Base-by-base conservation (phyloP, 768 basidiomycete species). In the Gymnopilus junonius region DNA sequence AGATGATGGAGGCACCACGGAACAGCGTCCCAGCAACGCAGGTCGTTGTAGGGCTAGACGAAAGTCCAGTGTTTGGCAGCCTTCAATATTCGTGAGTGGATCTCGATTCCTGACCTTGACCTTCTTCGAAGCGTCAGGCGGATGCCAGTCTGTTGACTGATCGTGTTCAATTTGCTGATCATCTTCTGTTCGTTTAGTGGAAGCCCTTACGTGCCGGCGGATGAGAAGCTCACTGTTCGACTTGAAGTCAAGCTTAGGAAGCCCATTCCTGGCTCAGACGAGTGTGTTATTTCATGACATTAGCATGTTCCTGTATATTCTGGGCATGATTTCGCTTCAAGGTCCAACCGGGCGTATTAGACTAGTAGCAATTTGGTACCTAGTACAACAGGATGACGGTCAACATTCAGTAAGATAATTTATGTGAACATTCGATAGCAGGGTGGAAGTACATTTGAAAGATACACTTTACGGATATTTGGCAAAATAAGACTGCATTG, bases 181-280 rank as follows among this genome's bases (percentile, higher is more conserved):
- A 2, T 32, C 6, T 35, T 34, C 15, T 46, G 39, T 62, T 8
- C 7, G 8, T 56, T 1, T 32, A 82, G 81, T 3, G 79, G 77
- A 32, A 81, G 76, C 12, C 75, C 80, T 1, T 83, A 81, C 65
- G 76, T 82, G 27, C 73, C 73, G 0, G 46, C 62, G 1, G 82
- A 85, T 48, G 83, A 80, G 29, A 72, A 72, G 8, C 64, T 85
- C 20, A 66, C 73, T 34, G 76, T 74, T 0, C 75, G 78, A 8
- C 64, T 85, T 6, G 83, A 85, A 62, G 82, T 79, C 1, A 74
- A 73, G 34, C 71, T 85, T 14, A 71, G 69, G n/a, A 80, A 76
- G 40, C 74, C 82, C 6, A 10, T 32, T 5, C 54, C 27, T 25
- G 63, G 80, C 56, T 67, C 23, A 4, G 64, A 61, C 32, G 59